These are phyloP conservation scores for Paecilomyces fulvus DNA, from an alignment of 2,329 filamentous ascomycete genomes.

Conservation along the genomic window DNA sequence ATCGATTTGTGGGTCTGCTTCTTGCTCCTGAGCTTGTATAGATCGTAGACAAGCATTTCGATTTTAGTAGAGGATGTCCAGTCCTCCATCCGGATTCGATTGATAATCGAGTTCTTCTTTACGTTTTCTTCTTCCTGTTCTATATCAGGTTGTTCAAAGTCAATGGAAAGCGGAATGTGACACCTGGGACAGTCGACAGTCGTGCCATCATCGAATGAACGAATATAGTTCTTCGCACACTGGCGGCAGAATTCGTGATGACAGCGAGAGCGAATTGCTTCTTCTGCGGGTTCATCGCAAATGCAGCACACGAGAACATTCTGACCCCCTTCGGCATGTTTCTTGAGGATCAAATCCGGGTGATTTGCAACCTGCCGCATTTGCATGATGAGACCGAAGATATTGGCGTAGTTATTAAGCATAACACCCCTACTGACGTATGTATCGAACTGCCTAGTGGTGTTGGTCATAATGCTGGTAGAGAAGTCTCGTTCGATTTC, in stretches of 20 bases:
- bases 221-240: slow-evolving; percentile 72
- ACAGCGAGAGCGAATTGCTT: slow-evolving; percentile 84
- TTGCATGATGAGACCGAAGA: slow-evolving; percentile 97
- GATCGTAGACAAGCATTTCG: slow-evolving; percentile 86
- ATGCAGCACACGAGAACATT: slow-evolving; percentile 89
- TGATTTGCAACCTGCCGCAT: slow-evolving; percentile 98
- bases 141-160: slow-evolving; percentile 90
- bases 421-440: slow-evolving; percentile 92
- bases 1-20: slow-evolving; percentile 94
- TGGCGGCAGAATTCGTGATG: slow-evolving; percentile 85
- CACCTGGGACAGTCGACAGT: slow-evolving; percentile 69
- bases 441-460: slow-evolving; percentile 82
- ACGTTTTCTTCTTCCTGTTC: slow-evolving; percentile 80
- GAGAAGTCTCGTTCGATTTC: slow-evolving; percentile 96
- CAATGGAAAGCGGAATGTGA: slow-evolving; percentile 81
- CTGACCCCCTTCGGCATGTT: slow-evolving; percentile 74
- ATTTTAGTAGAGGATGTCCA: slow-evolving; percentile 99
- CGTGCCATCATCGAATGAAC: slow-evolving; percentile 58
- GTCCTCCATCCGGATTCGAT: slow-evolving; percentile 96
- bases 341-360: slow-evolving; percentile 87
- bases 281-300: slow-evolving; percentile 92
- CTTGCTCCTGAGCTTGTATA: slow-evolving; percentile 84
- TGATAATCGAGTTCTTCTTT: slow-evolving; percentile 96
- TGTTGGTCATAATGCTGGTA: slow-evolving; percentile 88
- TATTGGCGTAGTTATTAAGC: slow-evolving; percentile 97